Base-by-base conservation (phyloP, 108 stramenopile genomes). In the Aurantiochytrium sp. region DNA sequence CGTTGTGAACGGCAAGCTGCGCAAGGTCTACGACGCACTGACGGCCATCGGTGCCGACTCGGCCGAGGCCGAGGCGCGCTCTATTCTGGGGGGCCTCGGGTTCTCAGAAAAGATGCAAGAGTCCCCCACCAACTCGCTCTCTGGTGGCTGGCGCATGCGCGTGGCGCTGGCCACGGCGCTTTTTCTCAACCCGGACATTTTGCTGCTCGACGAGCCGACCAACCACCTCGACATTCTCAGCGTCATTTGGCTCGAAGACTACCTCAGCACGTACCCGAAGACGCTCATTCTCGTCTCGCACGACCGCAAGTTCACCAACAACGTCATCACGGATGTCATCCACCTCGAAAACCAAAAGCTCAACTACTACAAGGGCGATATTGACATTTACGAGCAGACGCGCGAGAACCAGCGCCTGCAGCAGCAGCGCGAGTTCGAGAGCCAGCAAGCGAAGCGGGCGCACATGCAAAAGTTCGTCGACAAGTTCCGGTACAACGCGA, bases 401-500 rank as follows among this genome's bases (percentile, higher is more conserved):
- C 88, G 96, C 27, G 91, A 92, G 32, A 97, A 98, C 87, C 92
- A 93, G 48, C 87, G 92, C 0, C 95, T 95, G 89, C 96, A 97
- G 88, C 91, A 93, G 50, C 94, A 94, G 91, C 91, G 97, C 55
- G 96, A 96, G 12, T 97, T 96, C 87, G 96, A 97, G 87, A 97
- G 97, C 27, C 96, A 96, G 55, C 91, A 95, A 69, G 94, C 94
- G 55, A 97, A 98, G 89, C 90, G 96, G 42, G 95, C 93, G 36
- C 99, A 99, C 91, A 97, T 99, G 96, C 97, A 98, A 97, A 97
- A 98, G 87, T 98, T 98, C 88, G 97, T 99, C 53, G 95, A 95
- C 87, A 98, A 97, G 90, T 98, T 99, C 88, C 87, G 95, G 89
- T 96, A 94, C 89, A 98, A 97, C 91, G 99, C 98, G 68, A 97